These are phyloP conservation scores for Blastomyces parvus DNA, from an alignment of 2,329 filamentous ascomycete genomes.

Conservation along the genomic window DNA sequence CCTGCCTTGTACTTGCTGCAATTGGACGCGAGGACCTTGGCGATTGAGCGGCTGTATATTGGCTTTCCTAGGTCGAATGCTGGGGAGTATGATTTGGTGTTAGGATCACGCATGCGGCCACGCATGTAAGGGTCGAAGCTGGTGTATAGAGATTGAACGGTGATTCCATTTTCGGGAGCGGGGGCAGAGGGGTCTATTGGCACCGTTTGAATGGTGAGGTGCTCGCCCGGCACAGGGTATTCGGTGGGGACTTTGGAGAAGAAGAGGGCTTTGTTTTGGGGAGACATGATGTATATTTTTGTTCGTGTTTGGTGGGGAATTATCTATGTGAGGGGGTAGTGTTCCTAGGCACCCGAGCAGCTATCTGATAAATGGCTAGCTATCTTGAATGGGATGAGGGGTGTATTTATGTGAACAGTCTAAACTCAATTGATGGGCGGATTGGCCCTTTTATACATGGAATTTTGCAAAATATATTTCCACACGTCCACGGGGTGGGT, in stretches of 20 bases:
- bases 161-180: constrained; percentile 56
- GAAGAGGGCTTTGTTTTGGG: constrained; percentile 62
- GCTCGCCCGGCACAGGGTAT: constrained; percentile 58
- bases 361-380: background rate
- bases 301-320: background rate
- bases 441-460: background rate
- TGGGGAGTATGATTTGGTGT: constrained; percentile 57
- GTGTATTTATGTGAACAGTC: background rate
- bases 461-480: background rate
- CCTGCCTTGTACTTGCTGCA: constrained; percentile 54
- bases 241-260: constrained; percentile 61
- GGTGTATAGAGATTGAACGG: constrained; percentile 59
- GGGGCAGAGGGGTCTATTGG: constrained; percentile 52
- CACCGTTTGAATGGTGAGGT: constrained; percentile 58
- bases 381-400: background rate
- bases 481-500: background rate
- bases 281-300: constrained; percentile 8
- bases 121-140: constrained; percentile 82
- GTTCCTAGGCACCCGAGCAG: background rate
- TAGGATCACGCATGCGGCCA: constrained; percentile 60
- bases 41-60: constrained; percentile 55
- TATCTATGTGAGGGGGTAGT: background rate
- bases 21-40: constrained; percentile 62
- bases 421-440: background rate
- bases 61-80: constrained; percentile 54